Evolutionary conservation across 2,329 filamentous ascomycete genomes (phyloP), one percentile per base, ranked within the genome.

Genomic region (Talaromyces islandicus): DNA sequence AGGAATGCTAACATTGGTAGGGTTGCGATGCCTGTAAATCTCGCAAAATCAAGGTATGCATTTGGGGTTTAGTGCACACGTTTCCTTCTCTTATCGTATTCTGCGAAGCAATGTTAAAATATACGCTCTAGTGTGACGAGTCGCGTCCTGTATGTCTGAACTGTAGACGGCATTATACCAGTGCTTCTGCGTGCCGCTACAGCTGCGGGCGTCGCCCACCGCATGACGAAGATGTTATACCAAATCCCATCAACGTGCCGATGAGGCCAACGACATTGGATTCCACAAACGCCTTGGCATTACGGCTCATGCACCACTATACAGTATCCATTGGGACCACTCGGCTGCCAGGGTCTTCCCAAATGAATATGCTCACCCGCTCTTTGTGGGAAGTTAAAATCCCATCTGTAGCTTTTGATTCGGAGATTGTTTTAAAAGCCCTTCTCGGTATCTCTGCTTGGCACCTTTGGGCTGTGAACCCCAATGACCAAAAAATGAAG

Each of bases 271-370:
- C 48, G 19, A 60, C 48, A 29, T 50, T 60, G 19, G 50, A 50
- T n/a, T n/a, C 59, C 21, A 54, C 54, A 1, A 57, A 54, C 21
- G 19, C 52, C 19, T 27, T 60, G 10, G 59, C 59, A 21, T 41
- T 60, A 14, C 48, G 54, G 21, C 54, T 60, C 7, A 54, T 60
- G 54, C 59, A 60, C 24, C 59, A 60, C 53, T 60, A 60, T 54
- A 21, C 59, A 12, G n/a, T 57, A 29, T 30, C 59, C 2, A 27
- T 57, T 19, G 50, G 51, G 21, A 11, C 41, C 27, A 30, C 19
- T 21, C 38, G 32, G 27, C 12, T 38, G 9, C 10, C 24, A 17
- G 32, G 3, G 4, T 35, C 10, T 21, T 29, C 48, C 11, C 6
- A 46, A 7, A 57, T 57, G 5, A 29, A 46, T 29, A 12, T 24